Base-by-base conservation (phyloP, 108 stramenopile species). In the Cyclostephanos tholiformis region DNA sequence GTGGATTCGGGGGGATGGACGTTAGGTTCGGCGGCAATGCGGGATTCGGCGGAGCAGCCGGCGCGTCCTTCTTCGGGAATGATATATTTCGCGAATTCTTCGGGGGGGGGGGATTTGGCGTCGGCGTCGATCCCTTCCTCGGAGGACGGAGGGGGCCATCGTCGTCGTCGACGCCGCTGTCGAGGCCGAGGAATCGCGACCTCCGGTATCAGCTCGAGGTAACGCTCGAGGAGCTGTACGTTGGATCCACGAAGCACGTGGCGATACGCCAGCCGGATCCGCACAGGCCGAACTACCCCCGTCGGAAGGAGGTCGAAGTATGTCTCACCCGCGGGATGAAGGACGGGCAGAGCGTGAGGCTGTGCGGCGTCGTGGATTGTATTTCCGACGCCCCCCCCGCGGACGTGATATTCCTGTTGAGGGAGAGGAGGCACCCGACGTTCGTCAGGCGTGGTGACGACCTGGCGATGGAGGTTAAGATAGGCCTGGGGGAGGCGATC, bases 161-260 rank as follows among this genome's bases (percentile, higher is more conserved):
- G 41, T 13, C 39, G 0, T 22, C 62, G 36, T 23, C 66, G 41
- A 2, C 65, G 49, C 36, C 56, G 57, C 14, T 51, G 62, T 48
- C 72, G 44, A 46, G 43, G 41, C 79, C 79, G 1, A 72, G 79
- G 29, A 94, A 90, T 79, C 82, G 72, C 20, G 84, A 89, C 36
- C 49, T 90, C 16, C 81, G 87, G 11, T 92, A 90, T 77, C 82
- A 91, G 72, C 61, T 92, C 44, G 86, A 91, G 76, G 89, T 95
- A 0, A 72, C 90, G 0, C 71, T 95, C 41, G 94, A 95, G 80
- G 94, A 95, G 23, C 61, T 95, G 66, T 95, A 95, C 74, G 63
- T 59, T 10, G 94, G 94, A 19, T 56, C 72, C 1, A 84, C 87
- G 8, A 86, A 74, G 63, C 56, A 56, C 5, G 74, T 92, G 14